Base-by-base conservation (phyloP, 257 asterid species). In the Knoxia roxburghii region DNA sequence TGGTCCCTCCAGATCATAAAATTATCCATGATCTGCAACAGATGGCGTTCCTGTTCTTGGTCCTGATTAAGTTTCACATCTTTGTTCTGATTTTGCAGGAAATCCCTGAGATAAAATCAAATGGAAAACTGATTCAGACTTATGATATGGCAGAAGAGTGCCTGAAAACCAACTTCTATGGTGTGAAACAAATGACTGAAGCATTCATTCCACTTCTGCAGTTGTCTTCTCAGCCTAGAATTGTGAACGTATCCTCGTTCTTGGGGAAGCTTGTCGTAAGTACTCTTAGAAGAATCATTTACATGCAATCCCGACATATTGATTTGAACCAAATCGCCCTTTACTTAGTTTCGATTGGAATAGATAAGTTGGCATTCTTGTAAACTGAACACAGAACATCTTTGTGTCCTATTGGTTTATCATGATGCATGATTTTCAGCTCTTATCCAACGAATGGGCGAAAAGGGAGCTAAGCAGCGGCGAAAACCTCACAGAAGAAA, bases 241-340 rank as follows among this genome's bases (percentile, higher is more conserved):
- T 77, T 59, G 78, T 77, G 8, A 73, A 77, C 65, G 63, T 77
- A 20, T 68, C 81, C 26, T 73, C 81, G 21, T 20, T 40, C 49
- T 32, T 68, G 59, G 81, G 73, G 23, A 59, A 17, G 48, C 61
- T 77, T 5, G 50, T 63, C 78, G 78, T 77, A 73, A 0, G n/a
- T n/a, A n/a, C 5, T 9, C 13, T 18, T 26, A 11, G 7, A 12
- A 21, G 13, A 9, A n/a, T n/a, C 6, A 4, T 51, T 50, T 24
- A n/a, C n/a, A n/a, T 54, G 60, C 60, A 54, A 7, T 9, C 18
- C 27, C 21, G 8, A 3, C 7, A 21, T 46, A 23, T 21, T 5
- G 6, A n/a, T 11, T 0, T n/a, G n/a, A n/a, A n/a, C n/a, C n/a
- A n/a, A n/a, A n/a, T n/a, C n/a, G n/a, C n/a, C n/a, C n/a, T n/a